Conservation (phyloP, 768 basidiomycete genomes). For the Amanita polypyramis region DNA sequence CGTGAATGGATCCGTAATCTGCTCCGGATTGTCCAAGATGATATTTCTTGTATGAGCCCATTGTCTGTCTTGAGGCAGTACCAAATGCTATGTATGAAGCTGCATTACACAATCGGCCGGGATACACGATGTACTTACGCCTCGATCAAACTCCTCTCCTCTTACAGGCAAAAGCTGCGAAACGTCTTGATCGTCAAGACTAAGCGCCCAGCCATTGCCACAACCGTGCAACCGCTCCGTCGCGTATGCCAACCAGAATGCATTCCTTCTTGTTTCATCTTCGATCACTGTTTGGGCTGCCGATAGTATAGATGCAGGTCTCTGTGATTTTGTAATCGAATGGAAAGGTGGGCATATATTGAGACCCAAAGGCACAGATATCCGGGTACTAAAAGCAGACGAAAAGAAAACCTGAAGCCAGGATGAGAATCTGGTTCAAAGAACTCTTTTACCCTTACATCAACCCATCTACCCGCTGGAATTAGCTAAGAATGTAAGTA, state of each 20-base stretch:
- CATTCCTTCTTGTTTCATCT: conserved; percentile 62
- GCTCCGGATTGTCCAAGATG: conserved; percentile 48
- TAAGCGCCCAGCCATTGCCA: conserved; percentile 62
- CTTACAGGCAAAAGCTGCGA: conserved; percentile 60
- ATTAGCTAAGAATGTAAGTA: conserved; percentile 8
- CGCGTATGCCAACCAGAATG: conserved; percentile 66
- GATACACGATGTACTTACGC: conserved; percentile 29
- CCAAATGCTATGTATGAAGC: conserved; percentile 27
- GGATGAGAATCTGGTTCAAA: conserved; percentile 1
- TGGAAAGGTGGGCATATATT: conserved; percentile 59
- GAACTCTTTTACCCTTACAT: conserved; percentile 29
- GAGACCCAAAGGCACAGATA: conserved; percentile 56
- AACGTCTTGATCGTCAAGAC: conserved; percentile 65
- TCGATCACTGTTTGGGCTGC: conserved; percentile 54
- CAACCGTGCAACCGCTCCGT: conserved; percentile 57
- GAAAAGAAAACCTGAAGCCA: conserved; percentile 45
- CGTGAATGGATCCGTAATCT: conserved; percentile 60
- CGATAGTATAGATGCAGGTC: conserved; percentile 48
- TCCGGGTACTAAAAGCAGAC: conserved; percentile 46
- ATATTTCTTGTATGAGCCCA: conserved; percentile 56
- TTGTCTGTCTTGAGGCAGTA: conserved; percentile 45
- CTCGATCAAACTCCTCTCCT: conserved; percentile 47
- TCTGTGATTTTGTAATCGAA: conserved; percentile 46
- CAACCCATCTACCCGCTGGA: conserved; percentile 48
- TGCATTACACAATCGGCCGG: background rate